Evolutionary conservation across 2,329 filamentous ascomycete species (phyloP), one percentile per base, ranked within the genome.

Genomic region (Venturiaceae sp.): DNA sequence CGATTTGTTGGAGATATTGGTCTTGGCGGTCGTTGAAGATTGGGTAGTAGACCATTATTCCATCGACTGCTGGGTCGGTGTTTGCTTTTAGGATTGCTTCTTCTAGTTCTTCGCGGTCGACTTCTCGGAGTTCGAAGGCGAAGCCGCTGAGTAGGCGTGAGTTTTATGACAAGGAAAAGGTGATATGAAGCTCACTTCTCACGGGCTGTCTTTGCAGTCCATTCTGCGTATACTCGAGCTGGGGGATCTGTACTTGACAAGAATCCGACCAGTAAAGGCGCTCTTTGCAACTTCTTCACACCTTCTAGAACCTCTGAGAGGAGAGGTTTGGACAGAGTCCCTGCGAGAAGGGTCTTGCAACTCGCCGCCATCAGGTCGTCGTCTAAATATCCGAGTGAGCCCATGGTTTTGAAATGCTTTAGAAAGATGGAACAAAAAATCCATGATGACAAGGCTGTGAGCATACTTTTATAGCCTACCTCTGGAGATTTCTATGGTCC

Each of bases 31-130:
- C 87, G 76, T 91, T 88, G 74, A 96, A 97, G 74, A 99, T 95
- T 58, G 94, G 94, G 73, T 97, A 99, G 81, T 99, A 99, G 70
- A 99, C 89, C 64, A 99, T 95, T 69, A 96, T 95, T 61, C 83
- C 92, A 73, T 96, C 89, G 62, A 96, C 83, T 16, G 75, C 69
- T 59, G 80, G 70, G 72, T 97, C 90, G 33, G 82, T 77, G 73
- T 99, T 99, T 69, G 92, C 92, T 64, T 82, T 80, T 64, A 92
- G 82, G 68, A 99, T 87, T 64, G 86, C 85, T 66, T 96, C 90
- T 78, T 99, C 94, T 62, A 97, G 87, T 52, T 85, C 80, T 69
- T 97, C 92, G 71, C 92, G 92, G 67, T 88, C 83, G 56, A 96
- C 85, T 68, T 85, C 83, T 65, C 88, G 88, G 61, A 97, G 83